Percentiles rank a stretch among this genome's conserved stretches.
phyloP scores from a whole-genome alignment of 2,329 filamentous ascomycete genomes.

The Microsporum audouinii region DNA sequence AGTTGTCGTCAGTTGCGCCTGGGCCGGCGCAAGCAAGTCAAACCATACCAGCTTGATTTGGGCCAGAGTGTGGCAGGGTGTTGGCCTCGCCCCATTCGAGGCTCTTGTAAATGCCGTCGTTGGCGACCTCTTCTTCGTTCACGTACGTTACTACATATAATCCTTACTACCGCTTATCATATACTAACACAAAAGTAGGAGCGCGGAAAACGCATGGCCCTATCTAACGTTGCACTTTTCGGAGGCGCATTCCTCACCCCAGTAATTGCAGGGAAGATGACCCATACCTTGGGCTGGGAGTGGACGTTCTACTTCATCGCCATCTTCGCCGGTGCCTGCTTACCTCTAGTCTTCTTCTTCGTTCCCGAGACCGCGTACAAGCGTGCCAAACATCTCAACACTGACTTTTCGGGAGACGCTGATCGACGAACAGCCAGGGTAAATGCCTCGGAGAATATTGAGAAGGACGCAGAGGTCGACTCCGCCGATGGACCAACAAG shows the following conservation, averaged over 20 bases:
- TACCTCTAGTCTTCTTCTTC: conserved; percentile 63
- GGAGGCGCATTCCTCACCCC: conserved; percentile 68
- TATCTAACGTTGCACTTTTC: conserved; percentile 59
- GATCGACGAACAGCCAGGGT: conserved; percentile 12
- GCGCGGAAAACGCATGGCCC: conserved; percentile 76
- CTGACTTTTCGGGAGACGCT: conserved; percentile 45
- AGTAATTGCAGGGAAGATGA: conserved; percentile 82
- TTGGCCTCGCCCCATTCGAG: conserved; percentile 81
- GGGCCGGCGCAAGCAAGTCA: conserved; percentile 59
- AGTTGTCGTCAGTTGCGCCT: conserved; percentile 61
- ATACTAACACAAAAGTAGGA: conserved; percentile 35
- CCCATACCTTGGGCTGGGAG: conserved; percentile 60
- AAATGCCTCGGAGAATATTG: not conserved
- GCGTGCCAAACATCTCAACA: conserved; percentile 56
- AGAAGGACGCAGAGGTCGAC: conserved; percentile 8
- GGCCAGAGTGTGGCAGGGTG: conserved; percentile 72
- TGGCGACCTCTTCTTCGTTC: conserved; percentile 83
- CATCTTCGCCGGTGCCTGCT: conserved; percentile 62
- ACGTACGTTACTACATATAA: conserved; percentile 41
- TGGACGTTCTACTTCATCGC: conserved; percentile 85
- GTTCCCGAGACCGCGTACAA: conserved; percentile 76
- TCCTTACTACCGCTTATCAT: too few relatives aligned
- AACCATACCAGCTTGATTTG: conserved; percentile 63
- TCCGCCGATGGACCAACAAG: not conserved
- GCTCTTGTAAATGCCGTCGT: conserved; percentile 79